Evolutionary conservation across 2,329 filamentous ascomycete species (phyloP), one percentile per base, ranked within the genome.

Genomic region (Botrytis fragariae): DNA sequence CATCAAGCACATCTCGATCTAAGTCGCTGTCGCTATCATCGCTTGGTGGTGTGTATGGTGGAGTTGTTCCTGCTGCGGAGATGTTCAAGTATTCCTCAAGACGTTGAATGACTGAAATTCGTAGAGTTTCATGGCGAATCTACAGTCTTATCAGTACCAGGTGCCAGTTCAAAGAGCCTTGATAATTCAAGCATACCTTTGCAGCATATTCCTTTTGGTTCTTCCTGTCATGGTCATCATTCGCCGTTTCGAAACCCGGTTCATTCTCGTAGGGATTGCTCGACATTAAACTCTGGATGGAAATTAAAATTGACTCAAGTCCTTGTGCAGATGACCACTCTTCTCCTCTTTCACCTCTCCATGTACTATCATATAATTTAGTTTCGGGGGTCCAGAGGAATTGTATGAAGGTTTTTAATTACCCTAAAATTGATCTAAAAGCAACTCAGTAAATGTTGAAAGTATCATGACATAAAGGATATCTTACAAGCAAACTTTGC

Each of bases 311-410:
- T 0, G 95, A 98, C 82, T 98, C 96, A 1, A 99, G 86, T 10
- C 96, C 95, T 82, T 98, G 96, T 0, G 95, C 96, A 25, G 95
- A 94, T 25, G 95, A 98, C 96, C 96, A 99, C 81, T 98, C 91
- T 82, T 98, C 96, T 72, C 95, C 94, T 25, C 90, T 88, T 80
- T 97, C 92, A 42, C 95, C 95, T 68, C 92, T 89, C 96, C 96
- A 99, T 81, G 96, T 99, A 73, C 95, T 97, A 77, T n/a, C 25
- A 61, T 69, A 29, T 54, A 64, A 71, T 77, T 68, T 44, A 78
- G 74, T 54, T 54, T 61, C 29, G 16, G 7, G n/a, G 12, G n/a
- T 61, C 16, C 22, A 22, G 57, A 48, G 8, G 20, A 18, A 62
- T 51, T 74, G 25, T 59, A 10, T 44, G 29, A 59, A 59, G 25